Evolutionary conservation across 2,329 filamentous ascomycete species (phyloP).

Genomic region (Apiospora malaysiana): DNA sequence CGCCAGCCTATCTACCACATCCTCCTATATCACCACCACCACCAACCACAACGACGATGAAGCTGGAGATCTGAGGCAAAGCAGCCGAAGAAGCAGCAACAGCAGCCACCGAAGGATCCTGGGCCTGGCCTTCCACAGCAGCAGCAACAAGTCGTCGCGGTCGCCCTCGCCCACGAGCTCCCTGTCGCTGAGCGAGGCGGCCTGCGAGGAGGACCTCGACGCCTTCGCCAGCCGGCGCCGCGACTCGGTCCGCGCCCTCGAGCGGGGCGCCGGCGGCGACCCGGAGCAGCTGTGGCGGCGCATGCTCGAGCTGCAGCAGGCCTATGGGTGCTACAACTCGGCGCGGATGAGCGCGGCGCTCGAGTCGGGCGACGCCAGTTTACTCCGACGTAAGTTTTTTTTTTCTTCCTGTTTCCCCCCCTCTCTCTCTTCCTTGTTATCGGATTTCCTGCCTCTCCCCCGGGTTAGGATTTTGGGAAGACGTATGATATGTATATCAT

Average conservation of each 20-base stretch:
- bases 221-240: conserved; percentile 24
- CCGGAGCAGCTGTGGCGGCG: conserved; percentile 52
- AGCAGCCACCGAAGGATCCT: neutral
- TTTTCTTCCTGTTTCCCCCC: neutral
- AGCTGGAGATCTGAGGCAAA: neutral
- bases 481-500: neutral
- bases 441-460: neutral
- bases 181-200: neutral
- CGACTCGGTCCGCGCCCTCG: conserved; percentile 38
- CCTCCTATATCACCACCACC: neutral
- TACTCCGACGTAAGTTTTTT: conserved; percentile 51
- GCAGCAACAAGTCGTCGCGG: neutral
- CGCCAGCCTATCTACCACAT: conserved; percentile 21
- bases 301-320: conserved; percentile 54
- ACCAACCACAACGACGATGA: neutral
- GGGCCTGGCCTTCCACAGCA: neutral
- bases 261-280: conserved; percentile 45
- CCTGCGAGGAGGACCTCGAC: neutral
- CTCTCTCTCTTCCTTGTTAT: neutral
- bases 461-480: neutral
- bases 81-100: neutral
- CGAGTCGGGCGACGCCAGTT: conserved; percentile 46
- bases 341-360: conserved; percentile 54
- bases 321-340: conserved; percentile 56
- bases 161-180: conserved; percentile 16